Percentiles rank a stretch among this genome's conserved stretches.
These are phyloP conservation scores for Diversispora eburnea DNA, from an alignment of 192 early-diverging fungal species.

Conservation along the genomic window DNA sequence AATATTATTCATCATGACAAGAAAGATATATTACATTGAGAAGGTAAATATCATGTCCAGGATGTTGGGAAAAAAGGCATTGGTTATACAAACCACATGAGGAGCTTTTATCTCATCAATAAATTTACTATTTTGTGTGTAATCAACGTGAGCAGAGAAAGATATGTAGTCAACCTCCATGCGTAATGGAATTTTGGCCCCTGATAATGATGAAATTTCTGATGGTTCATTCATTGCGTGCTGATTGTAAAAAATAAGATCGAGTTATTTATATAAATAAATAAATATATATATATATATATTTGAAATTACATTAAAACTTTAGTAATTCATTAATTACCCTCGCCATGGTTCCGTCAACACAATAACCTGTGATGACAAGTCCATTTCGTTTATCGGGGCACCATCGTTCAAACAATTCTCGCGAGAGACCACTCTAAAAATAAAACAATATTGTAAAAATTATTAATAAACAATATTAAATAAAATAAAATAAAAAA, in stretches of 20 bases:
- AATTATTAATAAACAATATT: background rate
- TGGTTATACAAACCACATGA: slow-evolving; percentile 60
- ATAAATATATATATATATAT: no score
- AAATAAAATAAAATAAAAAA: background rate
- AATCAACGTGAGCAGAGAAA: slow-evolving; percentile 98
- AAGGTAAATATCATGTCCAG: no score
- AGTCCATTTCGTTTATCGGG: slow-evolving; percentile 88
- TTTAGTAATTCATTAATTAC: slow-evolving; percentile 35
- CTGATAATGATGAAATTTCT: slow-evolving; percentile 77
- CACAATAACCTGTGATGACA: slow-evolving; percentile 95
- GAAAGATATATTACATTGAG: no score
- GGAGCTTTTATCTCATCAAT: slow-evolving; percentile 93
- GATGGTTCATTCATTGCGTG: slow-evolving; percentile 77
- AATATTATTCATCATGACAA: background rate
- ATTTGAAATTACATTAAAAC: background rate
- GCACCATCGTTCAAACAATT: slow-evolving; percentile 95
- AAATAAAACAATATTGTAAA: background rate
- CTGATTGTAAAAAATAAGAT: slow-evolving; percentile 20
- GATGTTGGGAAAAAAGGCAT: no score
- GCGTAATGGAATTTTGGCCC: slow-evolving; percentile 74
- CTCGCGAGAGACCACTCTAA: slow-evolving; percentile 87
- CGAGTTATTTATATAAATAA: background rate
- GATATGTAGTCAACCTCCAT: slow-evolving; percentile 92
- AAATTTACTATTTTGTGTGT: slow-evolving; percentile 91
- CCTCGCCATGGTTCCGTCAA: slow-evolving; percentile 92